Percentiles rank a stretch among this genome's conserved stretches.
phyloP scores from a whole-genome alignment of 305 asterid species.

The Ajuga reptans region DNA sequence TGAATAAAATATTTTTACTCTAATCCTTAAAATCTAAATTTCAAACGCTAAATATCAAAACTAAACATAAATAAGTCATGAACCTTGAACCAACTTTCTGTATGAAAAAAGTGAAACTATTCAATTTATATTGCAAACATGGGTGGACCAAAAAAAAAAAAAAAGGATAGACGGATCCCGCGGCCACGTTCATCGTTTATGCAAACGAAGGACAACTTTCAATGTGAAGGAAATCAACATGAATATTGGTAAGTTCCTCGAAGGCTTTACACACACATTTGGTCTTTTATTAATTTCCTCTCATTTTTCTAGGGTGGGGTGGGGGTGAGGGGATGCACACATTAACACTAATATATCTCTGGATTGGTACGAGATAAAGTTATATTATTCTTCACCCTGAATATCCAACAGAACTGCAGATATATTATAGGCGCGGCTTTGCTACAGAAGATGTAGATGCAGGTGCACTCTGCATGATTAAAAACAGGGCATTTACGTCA shows the following conservation, averaged over 20 bases:
- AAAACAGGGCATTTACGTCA: conserved; percentile 4
- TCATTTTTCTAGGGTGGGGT: too few species aligned
- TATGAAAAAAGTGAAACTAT: too few species aligned
- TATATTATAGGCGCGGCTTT: conserved; percentile 54
- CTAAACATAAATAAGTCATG: too few species aligned
- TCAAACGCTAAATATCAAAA: too few species aligned
- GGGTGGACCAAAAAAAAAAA: too few species aligned
- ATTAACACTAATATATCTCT: background rate
- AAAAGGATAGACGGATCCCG: too few species aligned
- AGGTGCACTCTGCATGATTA: conserved; percentile 65
- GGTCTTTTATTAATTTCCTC: too few species aligned
- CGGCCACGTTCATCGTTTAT: background rate
- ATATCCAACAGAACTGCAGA: background rate
- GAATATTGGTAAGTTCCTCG: background rate
- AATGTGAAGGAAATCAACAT: background rate
- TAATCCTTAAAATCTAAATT: too few species aligned
- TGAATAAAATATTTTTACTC: too few species aligned
- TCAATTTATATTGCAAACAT: too few species aligned
- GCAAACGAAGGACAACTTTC: background rate
- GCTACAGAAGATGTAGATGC: conserved; percentile 41
- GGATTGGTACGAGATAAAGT: background rate
- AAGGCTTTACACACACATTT: background rate
- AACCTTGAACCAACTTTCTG: too few species aligned
- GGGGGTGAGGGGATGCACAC: too few species aligned
- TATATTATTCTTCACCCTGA: background rate